Conservation (phyloP, 805 yeast genomes). For the Wickerhamiella spandovensis region DNA sequence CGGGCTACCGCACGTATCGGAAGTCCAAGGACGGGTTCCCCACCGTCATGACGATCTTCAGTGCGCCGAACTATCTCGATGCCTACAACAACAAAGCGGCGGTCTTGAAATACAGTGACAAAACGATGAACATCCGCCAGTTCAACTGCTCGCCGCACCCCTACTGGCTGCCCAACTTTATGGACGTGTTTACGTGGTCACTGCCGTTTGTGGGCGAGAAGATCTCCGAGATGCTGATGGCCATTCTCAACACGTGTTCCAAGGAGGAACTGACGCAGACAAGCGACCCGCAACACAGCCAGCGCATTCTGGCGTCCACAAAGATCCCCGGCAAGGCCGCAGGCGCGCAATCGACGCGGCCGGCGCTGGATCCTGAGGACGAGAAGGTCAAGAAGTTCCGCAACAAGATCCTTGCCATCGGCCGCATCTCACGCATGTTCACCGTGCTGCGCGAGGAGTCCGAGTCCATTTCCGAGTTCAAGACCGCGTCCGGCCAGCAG, state of each 20-base stretch:
- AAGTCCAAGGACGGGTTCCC: slow-evolving; percentile 84
- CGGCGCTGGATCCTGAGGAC: slow-evolving; percentile 7
- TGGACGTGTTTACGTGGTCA: slow-evolving; percentile 97
- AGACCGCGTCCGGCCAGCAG: slow-evolving; percentile 45
- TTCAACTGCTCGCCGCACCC: slow-evolving; percentile 91
- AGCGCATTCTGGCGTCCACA: slow-evolving; percentile 1
- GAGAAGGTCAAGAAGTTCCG: slow-evolving; percentile 27
- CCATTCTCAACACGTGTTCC: slow-evolving; percentile 84
- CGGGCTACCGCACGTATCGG: slow-evolving; percentile 90
- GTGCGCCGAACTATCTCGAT: slow-evolving; percentile 92
- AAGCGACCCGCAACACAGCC: slow-evolving; percentile 5
- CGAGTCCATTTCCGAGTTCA: slow-evolving; percentile 71
- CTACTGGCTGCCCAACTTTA: slow-evolving; percentile 89
- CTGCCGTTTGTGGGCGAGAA: slow-evolving; percentile 95
- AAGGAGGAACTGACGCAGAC: slow-evolving; percentile 59
- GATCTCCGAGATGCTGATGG: slow-evolving; percentile 82
- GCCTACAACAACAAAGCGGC: slow-evolving; percentile 92
- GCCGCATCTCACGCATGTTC: slow-evolving; percentile 90
- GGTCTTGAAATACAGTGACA: slow-evolving; percentile 76
- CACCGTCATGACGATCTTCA: slow-evolving; percentile 74
- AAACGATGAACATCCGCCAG: slow-evolving; percentile 90
- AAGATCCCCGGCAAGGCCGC: background rate
- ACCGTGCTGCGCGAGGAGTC: slow-evolving; percentile 77
- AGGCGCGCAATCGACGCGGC: slow-evolving; percentile 5
- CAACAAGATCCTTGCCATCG: slow-evolving; percentile 87